A percentile compares a stretch with the other conserved stretches of the same genome.
Evolutionary conservation across 192 early-diverging fungal genomes (phyloP).

Genomic region (Coemansia pectinata): DNA sequence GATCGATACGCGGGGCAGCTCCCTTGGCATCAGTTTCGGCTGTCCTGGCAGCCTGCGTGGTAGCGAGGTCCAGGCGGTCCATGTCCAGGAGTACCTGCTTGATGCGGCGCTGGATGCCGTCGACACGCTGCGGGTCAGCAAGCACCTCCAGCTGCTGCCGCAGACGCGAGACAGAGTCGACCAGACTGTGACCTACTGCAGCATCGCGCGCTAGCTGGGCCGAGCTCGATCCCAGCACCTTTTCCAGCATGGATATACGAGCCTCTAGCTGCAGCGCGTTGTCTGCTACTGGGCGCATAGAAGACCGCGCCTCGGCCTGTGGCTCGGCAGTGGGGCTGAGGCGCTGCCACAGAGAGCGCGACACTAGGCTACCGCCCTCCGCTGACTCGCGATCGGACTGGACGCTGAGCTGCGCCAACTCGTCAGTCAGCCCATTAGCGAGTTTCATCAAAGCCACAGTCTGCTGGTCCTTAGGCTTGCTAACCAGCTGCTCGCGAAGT

Average conservation of each 20-base stretch:
- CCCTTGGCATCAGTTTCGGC: slow-evolving; percentile 9
- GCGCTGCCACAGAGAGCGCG: slow-evolving; percentile 20
- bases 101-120: slow-evolving; percentile 50
- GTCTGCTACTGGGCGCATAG: neutral
- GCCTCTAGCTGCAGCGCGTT: slow-evolving; percentile 26
- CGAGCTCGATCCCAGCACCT: slow-evolving; percentile 15
- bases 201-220: neutral
- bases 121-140: slow-evolving; percentile 42
- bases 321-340: neutral
- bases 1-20: slow-evolving; percentile 16
- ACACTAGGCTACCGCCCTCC: neutral
- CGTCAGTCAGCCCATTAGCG: slow-evolving; percentile 29
- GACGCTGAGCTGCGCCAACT: slow-evolving; percentile 29
- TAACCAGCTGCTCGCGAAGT: slow-evolving; percentile 62
- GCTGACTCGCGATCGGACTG: neutral
- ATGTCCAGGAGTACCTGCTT: slow-evolving; percentile 51
- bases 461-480: neutral
- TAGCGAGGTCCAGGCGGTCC: slow-evolving; percentile 35
- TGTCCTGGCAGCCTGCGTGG: slow-evolving; percentile 13
- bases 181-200: slow-evolving; percentile 63
- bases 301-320: neutral
- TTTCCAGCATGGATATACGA: slow-evolving; percentile 37
- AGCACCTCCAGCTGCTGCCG: slow-evolving; percentile 45
- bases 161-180: slow-evolving; percentile 58
- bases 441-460: slow-evolving; percentile 41